A percentile compares a stretch with the other conserved stretches of the same genome.
Evolutionary conservation across 495 filamentous ascomycete genomes (phyloP).

Genomic region (Cenococcum geophilum): DNA sequence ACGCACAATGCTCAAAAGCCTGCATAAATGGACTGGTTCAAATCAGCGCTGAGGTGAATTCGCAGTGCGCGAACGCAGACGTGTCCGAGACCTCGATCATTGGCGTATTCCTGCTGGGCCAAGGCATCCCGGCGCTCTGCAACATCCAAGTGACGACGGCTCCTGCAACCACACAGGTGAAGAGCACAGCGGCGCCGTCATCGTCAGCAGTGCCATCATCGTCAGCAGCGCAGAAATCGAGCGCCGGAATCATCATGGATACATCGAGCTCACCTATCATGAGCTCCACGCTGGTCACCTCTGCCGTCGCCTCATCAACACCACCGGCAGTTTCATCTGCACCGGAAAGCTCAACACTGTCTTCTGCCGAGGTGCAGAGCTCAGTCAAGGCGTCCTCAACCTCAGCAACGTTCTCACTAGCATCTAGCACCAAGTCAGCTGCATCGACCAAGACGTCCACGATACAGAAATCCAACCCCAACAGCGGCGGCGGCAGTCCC

Average conservation of each 20-base stretch:
- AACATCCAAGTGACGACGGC: slow-evolving; percentile 11
- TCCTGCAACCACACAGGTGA: slow-evolving; percentile 6
- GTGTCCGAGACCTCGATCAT: slow-evolving; percentile 25
- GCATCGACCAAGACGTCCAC: slow-evolving; percentile 6
- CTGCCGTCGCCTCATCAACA: neutral
- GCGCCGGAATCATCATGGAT: slow-evolving; percentile 3
- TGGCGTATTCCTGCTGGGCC: slow-evolving; percentile 21
- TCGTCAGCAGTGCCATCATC: too few relatives aligned
- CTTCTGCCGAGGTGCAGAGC: too few relatives aligned
- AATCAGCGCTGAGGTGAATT: slow-evolving; percentile 9
- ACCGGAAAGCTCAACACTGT: too few relatives aligned
- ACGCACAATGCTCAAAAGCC: slow-evolving; percentile 10
- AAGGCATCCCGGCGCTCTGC: slow-evolving; percentile 23
- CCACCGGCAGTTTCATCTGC: too few relatives aligned
- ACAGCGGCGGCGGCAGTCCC: slow-evolving; percentile 26
- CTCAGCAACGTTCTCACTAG: too few relatives aligned
- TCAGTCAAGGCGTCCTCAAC: neutral
- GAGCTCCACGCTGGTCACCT: neutral
- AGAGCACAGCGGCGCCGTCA: neutral
- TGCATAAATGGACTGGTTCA: slow-evolving; percentile 22
- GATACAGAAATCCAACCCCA: slow-evolving; percentile 22
- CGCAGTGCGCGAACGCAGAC: slow-evolving; percentile 11
- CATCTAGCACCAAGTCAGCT: neutral
- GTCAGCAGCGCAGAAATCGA: neutral
- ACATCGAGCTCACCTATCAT: neutral